Percentiles rank a stretch among this genome's conserved stretches.
phyloP scores from a whole-genome alignment of 2,329 filamentous ascomycete genomes.

The Penicillium nordicum region DNA sequence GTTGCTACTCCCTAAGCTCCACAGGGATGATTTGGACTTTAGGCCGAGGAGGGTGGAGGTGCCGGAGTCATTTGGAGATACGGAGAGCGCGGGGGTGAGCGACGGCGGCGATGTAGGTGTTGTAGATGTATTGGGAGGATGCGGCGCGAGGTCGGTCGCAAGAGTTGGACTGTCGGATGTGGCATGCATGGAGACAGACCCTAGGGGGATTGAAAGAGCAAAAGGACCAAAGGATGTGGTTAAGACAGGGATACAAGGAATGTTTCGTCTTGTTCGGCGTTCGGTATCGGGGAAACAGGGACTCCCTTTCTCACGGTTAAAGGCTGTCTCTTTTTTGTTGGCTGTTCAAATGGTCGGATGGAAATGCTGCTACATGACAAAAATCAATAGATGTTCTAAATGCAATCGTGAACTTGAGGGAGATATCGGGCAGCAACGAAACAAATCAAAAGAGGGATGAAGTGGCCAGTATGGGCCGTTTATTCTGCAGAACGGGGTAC shows the following conservation, averaged over 20 bases:
- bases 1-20: conserved; percentile 34
- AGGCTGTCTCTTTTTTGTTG: neutral
- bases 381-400: neutral
- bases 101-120: conserved; percentile 26
- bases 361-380: conserved; percentile 19
- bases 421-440: conserved; percentile 21
- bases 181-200: conserved; percentile 37
- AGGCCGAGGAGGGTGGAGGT: conserved; percentile 29
- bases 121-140: conserved; percentile 27
- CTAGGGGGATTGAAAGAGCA: conserved; percentile 14
- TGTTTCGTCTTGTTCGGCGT: conserved; percentile 20
- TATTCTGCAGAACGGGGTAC: conserved; percentile 20
- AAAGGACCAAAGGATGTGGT: conserved; percentile 9
- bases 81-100: conserved; percentile 25
- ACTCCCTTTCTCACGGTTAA: conserved; percentile 18
- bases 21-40: conserved; percentile 38
- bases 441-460: conserved; percentile 24
- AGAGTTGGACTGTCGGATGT: conserved; percentile 33
- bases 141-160: conserved; percentile 27
- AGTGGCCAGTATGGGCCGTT: conserved; percentile 16
- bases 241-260: conserved; percentile 26
- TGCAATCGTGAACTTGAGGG: neutral
- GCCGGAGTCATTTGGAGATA: conserved; percentile 29
- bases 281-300: conserved; percentile 14
- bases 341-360: conserved; percentile 3